Evolutionary conservation across 2,329 filamentous ascomycete genomes (phyloP).

Genomic region (Pezicula neosporulosa): DNA sequence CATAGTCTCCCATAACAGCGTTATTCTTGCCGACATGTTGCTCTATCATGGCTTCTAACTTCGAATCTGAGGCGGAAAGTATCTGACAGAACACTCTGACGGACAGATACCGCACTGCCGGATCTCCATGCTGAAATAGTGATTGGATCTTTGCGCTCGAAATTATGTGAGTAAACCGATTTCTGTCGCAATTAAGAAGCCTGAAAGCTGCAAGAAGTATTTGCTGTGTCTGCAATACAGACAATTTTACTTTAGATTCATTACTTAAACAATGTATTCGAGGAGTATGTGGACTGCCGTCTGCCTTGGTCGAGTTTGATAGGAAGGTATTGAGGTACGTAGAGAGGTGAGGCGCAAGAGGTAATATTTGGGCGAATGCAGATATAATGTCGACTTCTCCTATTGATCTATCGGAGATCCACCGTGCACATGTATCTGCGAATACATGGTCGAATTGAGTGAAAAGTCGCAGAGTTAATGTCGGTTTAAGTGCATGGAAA

Average conservation of each 20-base stretch:
- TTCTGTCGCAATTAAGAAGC: slow-evolving; percentile 72
- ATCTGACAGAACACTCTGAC: slow-evolving; percentile 78
- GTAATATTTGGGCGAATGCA: slow-evolving; percentile 76
- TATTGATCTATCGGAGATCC: slow-evolving; percentile 46
- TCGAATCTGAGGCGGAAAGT: slow-evolving; percentile 75
- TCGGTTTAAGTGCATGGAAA: slow-evolving; percentile 63
- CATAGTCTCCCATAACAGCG: slow-evolving; percentile 67
- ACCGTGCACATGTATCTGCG: slow-evolving; percentile 79
- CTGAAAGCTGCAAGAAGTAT: slow-evolving; percentile 71
- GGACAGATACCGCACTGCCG: slow-evolving; percentile 72
- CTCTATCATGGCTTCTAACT: slow-evolving; percentile 67
- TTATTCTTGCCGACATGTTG: slow-evolving; percentile 59
- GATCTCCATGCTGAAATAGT: slow-evolving; percentile 59
- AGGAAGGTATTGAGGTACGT: slow-evolving; percentile 60
- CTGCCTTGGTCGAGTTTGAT: slow-evolving; percentile 17
- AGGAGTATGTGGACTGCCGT: slow-evolving; percentile 19
- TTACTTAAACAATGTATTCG: slow-evolving; percentile 15
- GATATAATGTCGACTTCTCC: slow-evolving; percentile 48
- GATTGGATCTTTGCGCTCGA: slow-evolving; percentile 64
- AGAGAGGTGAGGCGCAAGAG: slow-evolving; percentile 76
- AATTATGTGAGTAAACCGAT: slow-evolving; percentile 62
- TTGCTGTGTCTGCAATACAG: slow-evolving; percentile 34
- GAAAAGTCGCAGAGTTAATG: slow-evolving; percentile 71
- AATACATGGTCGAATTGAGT: slow-evolving; percentile 71
- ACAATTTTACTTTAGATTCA: slow-evolving; percentile 29